phyloP scores from a whole-genome alignment of 176 grass and related monocot species.

The Carex scoparia region DNA sequence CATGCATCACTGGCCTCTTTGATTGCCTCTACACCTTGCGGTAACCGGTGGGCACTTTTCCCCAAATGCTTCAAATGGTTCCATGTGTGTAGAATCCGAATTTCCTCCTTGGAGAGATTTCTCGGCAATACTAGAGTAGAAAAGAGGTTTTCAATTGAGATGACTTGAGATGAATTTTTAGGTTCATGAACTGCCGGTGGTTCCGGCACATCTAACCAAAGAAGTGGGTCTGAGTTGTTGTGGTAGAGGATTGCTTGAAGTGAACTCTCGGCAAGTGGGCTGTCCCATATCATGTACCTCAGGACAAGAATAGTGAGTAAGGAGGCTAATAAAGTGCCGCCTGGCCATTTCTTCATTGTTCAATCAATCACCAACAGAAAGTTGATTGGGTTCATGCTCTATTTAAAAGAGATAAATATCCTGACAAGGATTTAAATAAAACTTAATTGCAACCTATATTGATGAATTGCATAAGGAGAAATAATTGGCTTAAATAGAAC shows the following conservation, averaged over 20 bases:
- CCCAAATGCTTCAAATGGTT: slow-evolving; percentile 66
- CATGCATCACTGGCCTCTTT: slow-evolving; percentile 86
- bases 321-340: slow-evolving; percentile 46
- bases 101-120: slow-evolving; percentile 67
- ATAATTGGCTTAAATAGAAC: not conserved
- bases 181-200: slow-evolving; percentile 55
- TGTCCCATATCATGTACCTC: slow-evolving; percentile 79
- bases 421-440: not conserved
- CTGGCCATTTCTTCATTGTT: slow-evolving; percentile 97
- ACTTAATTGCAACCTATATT: not conserved
- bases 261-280: slow-evolving; percentile 57
- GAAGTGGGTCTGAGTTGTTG: slow-evolving; percentile 53
- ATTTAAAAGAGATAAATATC: not conserved
- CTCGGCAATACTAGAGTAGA: slow-evolving; percentile 52
- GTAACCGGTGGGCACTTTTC: slow-evolving; percentile 49
- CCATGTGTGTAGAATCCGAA: slow-evolving; percentile 55
- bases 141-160: slow-evolving; percentile 49
- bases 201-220: slow-evolving; percentile 61
- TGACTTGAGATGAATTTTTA: slow-evolving; percentile 42
- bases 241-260: slow-evolving; percentile 68
- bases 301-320: slow-evolving; percentile 67
- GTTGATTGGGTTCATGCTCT: not conserved
- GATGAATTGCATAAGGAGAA: slow-evolving; percentile 8
- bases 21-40: slow-evolving; percentile 78
- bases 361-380: slow-evolving; percentile 5